Percentiles rank a stretch among this genome's conserved stretches.
Conservation (phyloP, 2,329 filamentous ascomycete species). For the Parafenestella ontariensis region DNA sequence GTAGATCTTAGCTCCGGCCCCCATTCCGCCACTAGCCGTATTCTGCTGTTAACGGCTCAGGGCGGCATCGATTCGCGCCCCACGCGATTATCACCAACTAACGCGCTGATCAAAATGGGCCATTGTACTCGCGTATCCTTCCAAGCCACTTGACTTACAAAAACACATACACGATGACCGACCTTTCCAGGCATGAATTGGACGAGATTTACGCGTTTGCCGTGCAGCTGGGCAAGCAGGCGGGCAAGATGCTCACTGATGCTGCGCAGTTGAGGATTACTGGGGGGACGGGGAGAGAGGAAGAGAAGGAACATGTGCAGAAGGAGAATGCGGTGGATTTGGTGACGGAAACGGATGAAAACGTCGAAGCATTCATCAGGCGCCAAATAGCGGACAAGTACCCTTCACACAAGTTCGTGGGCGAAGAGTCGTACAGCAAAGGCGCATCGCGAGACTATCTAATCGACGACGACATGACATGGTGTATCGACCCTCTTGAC, state of each 20-base stretch:
- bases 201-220: slow-evolving; percentile 74
- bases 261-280: slow-evolving; percentile 65
- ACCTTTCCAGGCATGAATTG: slow-evolving; percentile 56
- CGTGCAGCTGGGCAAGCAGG: slow-evolving; percentile 72
- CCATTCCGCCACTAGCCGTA: slow-evolving; percentile 12
- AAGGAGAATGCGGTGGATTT: slow-evolving; percentile 81
- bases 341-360: slow-evolving; percentile 78
- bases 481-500: slow-evolving; percentile 79
- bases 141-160: not conserved
- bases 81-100: slow-evolving; percentile 3
- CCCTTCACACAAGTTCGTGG: slow-evolving; percentile 74
- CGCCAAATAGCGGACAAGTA: slow-evolving; percentile 65
- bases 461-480: slow-evolving; percentile 69
- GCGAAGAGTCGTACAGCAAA: slow-evolving; percentile 78
- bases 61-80: slow-evolving; percentile 11
- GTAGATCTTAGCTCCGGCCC: not conserved
- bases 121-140: not conserved
- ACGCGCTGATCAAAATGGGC: not conserved
- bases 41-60: slow-evolving; percentile 13
- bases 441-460: slow-evolving; percentile 72
- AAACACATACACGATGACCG: slow-evolving; percentile 26
- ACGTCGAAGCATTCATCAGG: slow-evolving; percentile 75
- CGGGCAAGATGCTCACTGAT: slow-evolving; percentile 71
- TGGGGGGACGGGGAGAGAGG: slow-evolving; percentile 34
- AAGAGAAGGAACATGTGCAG: slow-evolving; percentile 59